Evolutionary conservation across 2,329 filamentous ascomycete genomes (phyloP), one percentile per base, ranked within the genome.

Genomic region (Xylaria sp.): DNA sequence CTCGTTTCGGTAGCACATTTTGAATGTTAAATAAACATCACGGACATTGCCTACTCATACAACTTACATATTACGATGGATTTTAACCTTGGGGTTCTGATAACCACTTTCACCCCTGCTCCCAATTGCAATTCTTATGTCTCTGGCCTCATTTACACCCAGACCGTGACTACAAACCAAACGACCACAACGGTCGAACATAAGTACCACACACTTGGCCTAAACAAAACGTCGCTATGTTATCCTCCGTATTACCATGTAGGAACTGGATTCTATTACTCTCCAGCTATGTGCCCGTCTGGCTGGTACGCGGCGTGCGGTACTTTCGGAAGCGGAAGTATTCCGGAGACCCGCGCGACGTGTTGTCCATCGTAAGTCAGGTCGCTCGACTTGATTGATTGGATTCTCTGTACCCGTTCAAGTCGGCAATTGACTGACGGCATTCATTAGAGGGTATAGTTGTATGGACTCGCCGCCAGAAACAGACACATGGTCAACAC

Each of bases 281-380:
- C 61, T 5, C 61, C 61, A 11, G 61, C 28, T 20, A 40, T 63
- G 40, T 63, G 61, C 20, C 53, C 61, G 4, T 49, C 40, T 2
- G 53, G 61, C 6, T 58, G 61, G 53, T 38, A 26, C 9, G 2
- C 40, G 11, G 61, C 61, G 4, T 63, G 53, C 20, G 61, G 51
- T 15, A 38, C 6, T 44, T 28, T 63, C 10, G 61, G 23, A 11
- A 36, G 17, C 6, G 51, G 31, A 10, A 58, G 7, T 15, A 13
- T 49, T 2, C 40, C 40, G 9, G 61, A 63, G 61, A 63, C 51
- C 11, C 60, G 60, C 38, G 60, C 60, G 4, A 63, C 61, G 15
- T 63, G 61, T 46, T 58, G 61, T 26, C 61, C 61, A 63, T 31
- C n/a, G 53, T 63, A 46, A 17, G 51, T 63, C 15, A 42, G 15